phyloP scores from a whole-genome alignment of 2,329 filamentous ascomycete genomes.

The Xylaria hypoxylon region DNA sequence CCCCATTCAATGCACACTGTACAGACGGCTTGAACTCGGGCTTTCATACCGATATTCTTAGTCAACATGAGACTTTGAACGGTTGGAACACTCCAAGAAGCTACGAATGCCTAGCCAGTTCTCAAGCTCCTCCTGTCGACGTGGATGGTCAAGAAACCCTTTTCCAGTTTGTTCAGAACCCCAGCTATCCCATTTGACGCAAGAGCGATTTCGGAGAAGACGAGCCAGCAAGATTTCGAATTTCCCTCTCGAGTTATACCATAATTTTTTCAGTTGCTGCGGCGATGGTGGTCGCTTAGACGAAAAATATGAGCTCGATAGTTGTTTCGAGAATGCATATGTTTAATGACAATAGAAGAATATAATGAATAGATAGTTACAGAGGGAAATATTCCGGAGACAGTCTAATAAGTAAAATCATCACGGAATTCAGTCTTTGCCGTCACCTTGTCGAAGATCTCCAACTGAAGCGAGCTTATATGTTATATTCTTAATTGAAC shows the following conservation, averaged over 20 bases:
- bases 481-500: no score
- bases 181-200: not conserved
- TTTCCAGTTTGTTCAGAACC: not conserved
- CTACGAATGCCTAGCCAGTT: not conserved
- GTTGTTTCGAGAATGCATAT: not conserved
- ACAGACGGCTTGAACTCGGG: not conserved
- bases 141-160: not conserved
- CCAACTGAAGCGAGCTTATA: no score
- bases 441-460: no score
- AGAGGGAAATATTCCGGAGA: not conserved
- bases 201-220: not conserved
- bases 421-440: no score
- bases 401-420: not conserved
- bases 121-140: not conserved
- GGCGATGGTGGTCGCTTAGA: not conserved
- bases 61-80: not conserved
- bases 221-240: conserved; percentile 25
- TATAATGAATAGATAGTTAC: not conserved
- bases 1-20: not conserved
- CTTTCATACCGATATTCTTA: not conserved
- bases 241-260: conserved; percentile 30
- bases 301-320: not conserved
- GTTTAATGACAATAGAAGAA: not conserved
- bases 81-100: not conserved
- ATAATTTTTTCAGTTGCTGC: conserved; percentile 36